Conservation (phyloP, 139 green algal genomes). For the Haematococcus lacustris region DNA sequence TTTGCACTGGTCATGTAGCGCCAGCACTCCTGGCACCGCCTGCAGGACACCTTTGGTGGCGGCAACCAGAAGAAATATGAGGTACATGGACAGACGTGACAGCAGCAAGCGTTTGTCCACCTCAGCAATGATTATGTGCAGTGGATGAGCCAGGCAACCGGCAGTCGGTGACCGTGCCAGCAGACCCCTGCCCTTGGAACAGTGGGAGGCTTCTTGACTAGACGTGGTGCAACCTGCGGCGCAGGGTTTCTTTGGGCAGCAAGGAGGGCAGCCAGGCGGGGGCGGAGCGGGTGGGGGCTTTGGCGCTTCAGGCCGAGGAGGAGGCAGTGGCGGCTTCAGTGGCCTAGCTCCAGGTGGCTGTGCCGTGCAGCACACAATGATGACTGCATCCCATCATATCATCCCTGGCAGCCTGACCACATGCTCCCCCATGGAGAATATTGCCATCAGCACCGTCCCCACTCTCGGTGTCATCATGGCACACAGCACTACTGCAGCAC, state of each 20-base stretch:
- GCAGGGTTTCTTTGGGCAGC: conserved; percentile 13
- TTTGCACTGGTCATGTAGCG: background rate
- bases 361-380: background rate
- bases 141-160: too few species aligned
- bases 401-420: too few species aligned
- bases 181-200: too few species aligned
- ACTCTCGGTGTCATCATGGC: background rate
- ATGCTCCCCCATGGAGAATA: too few species aligned
- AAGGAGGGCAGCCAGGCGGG: too few species aligned
- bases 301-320: background rate
- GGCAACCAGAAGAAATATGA: conserved; percentile 7
- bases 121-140: too few species aligned
- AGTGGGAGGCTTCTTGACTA: too few species aligned
- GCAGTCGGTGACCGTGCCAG: too few species aligned
- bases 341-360: background rate
- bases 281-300: conserved; percentile 7
- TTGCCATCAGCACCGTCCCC: background rate
- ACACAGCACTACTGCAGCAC: background rate
- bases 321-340: background rate
- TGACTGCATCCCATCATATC: background rate
- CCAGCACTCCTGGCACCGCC: background rate
- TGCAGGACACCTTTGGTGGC: conserved; percentile 11
- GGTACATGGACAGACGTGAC: too few species aligned
- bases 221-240: too few species aligned
- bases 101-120: too few species aligned